phyloP scores from a whole-genome alignment of 129 eudicot genomes.

The Dittrichia graveolens region DNA sequence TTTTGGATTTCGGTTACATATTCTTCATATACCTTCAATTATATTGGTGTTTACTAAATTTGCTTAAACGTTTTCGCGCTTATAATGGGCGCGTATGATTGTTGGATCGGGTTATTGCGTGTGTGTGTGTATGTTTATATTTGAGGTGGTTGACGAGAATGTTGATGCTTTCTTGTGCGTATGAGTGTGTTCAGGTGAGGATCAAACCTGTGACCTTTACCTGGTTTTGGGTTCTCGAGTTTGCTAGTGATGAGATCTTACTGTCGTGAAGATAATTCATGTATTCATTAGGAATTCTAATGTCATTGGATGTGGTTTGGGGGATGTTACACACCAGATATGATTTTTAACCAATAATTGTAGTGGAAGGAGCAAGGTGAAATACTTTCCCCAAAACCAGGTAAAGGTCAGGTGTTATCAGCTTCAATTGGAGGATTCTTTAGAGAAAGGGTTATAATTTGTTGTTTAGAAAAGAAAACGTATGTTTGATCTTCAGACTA shows the following conservation, averaged over 20 bases:
- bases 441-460: not conserved
- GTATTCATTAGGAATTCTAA: too few species aligned
- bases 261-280: not conserved
- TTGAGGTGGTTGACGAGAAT: not conserved
- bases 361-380: too few species aligned
- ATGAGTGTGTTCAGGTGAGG: constrained; percentile 13
- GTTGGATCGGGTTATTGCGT: constrained; percentile 28
- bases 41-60: not conserved
- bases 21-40: not conserved
- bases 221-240: constrained; percentile 12
- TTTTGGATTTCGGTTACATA: constrained; percentile 9
- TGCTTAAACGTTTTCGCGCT: not conserved
- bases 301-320: too few species aligned
- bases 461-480: not conserved
- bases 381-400: too few species aligned
- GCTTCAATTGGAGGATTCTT: not conserved
- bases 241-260: constrained; percentile 21
- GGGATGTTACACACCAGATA: too few species aligned
- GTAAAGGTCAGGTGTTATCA: not conserved
- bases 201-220: not conserved
- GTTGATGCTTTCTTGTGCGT: constrained; percentile 12
- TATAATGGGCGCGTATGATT: constrained; percentile 15
- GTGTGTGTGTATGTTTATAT: not conserved
- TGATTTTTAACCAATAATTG: too few species aligned
- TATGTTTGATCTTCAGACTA: not conserved